Conservation (phyloP, 192 early-diverging fungal genomes). For the Backusella sp. region DNA sequence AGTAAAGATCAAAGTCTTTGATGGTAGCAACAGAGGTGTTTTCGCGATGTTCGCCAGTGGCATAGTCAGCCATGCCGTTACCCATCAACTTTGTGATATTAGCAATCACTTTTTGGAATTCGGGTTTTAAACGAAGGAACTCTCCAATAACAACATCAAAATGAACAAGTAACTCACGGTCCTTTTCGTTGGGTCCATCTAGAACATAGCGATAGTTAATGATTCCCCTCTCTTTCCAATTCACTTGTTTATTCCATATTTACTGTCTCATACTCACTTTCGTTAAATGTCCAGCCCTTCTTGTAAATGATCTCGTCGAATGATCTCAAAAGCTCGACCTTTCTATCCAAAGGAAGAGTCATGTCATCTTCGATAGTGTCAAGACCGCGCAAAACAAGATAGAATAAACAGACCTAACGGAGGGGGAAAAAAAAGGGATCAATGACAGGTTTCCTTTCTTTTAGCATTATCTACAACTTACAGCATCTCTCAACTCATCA, state of each 20-base stretch:
- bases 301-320: constrained; percentile 84
- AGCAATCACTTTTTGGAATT: constrained; percentile 83
- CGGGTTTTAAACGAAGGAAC: constrained; percentile 75
- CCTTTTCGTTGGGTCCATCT: constrained; percentile 90
- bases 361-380: constrained; percentile 99
- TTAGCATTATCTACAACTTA: constrained; percentile 30
- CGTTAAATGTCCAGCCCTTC: constrained; percentile 76
- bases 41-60: constrained; percentile 47
- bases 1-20: constrained; percentile 95
- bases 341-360: constrained; percentile 77
- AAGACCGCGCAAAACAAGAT: constrained; percentile 91
- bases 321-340: constrained; percentile 69
- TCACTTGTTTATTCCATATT: constrained; percentile 19
- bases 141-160: constrained; percentile 90
- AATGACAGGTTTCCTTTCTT: constrained; percentile 38
- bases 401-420: constrained; percentile 87
- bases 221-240: background rate
- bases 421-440: constrained; percentile 25
- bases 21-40: constrained; percentile 60
- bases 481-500: constrained; percentile 72
- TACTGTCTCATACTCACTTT: constrained; percentile 51
- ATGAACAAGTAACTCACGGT: constrained; percentile 83
- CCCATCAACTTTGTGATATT: constrained; percentile 95
- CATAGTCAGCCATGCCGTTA: constrained; percentile 92
- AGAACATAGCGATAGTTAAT: background rate